Evolutionary conservation across 129 eudicot genomes (phyloP).

Genomic region (Ambrosia artemisiifolia): DNA sequence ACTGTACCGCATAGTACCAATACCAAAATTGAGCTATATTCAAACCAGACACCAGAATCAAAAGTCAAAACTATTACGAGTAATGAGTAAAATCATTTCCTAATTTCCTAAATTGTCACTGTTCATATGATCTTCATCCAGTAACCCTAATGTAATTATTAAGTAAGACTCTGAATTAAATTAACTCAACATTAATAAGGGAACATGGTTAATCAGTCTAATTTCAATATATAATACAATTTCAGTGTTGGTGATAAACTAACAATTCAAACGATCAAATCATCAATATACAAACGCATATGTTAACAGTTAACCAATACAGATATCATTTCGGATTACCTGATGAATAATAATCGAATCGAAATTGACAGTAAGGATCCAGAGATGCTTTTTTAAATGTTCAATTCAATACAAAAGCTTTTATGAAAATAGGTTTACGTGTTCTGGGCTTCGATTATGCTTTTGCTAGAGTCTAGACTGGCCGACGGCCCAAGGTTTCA

Average conservation of each 20-base stretch:
- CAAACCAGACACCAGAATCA: not conserved
- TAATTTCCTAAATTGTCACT: not conserved
- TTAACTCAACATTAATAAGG: not conserved
- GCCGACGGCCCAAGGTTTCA: too few species aligned
- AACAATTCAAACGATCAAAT: not conserved
- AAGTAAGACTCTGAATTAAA: not conserved
- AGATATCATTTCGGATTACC: conserved; percentile 14
- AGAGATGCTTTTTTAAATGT: too few species aligned
- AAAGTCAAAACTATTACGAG: not conserved
- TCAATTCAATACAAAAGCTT: too few species aligned
- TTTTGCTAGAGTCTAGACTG: too few species aligned
- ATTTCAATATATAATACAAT: not conserved
- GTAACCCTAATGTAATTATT: too few species aligned
- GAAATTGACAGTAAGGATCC: too few species aligned
- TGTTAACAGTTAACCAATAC: not conserved
- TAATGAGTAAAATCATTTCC: not conserved
- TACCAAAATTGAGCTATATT: not conserved
- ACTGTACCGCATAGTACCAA: too few species aligned
- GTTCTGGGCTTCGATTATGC: too few species aligned
- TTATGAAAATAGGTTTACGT: too few species aligned
- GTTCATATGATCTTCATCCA: not conserved
- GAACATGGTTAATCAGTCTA: not conserved
- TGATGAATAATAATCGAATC: not conserved
- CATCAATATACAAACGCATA: too few species aligned
- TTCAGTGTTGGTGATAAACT: too few species aligned